Evolutionary conservation across 2,329 filamentous ascomycete species (phyloP).

Genomic region (Microsporum audouinii): DNA sequence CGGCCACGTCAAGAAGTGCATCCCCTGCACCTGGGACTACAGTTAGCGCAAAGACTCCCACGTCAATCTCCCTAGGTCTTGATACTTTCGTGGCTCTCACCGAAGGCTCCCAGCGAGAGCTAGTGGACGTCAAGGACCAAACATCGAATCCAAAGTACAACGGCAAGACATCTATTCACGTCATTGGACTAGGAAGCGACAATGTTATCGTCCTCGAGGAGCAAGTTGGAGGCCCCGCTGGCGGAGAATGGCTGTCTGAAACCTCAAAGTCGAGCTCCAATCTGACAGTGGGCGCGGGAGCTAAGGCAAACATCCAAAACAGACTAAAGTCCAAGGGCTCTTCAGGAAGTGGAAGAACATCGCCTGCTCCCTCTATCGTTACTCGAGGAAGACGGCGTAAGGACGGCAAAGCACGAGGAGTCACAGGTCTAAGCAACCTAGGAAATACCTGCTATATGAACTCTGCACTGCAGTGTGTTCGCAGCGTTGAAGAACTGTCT

Average conservation of each 20-base stretch:
- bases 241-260: slow-evolving; percentile 47
- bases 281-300: slow-evolving; percentile 40
- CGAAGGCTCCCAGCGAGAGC: slow-evolving; percentile 52
- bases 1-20: slow-evolving; percentile 33
- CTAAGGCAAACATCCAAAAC: slow-evolving; percentile 23
- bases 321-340: slow-evolving; percentile 29
- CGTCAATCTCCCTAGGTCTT: slow-evolving; percentile 49
- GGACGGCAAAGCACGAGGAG: slow-evolving; percentile 59
- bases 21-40: slow-evolving; percentile 35
- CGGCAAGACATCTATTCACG: slow-evolving; percentile 54
- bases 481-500: slow-evolving; percentile 84
- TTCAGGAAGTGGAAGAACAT: slow-evolving; percentile 52
- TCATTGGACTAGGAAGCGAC: slow-evolving; percentile 58
- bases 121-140: slow-evolving; percentile 54
- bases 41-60: slow-evolving; percentile 32
- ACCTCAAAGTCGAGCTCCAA: slow-evolving; percentile 33
- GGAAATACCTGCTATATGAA: slow-evolving; percentile 99
- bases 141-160: slow-evolving; percentile 68
- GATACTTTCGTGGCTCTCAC: slow-evolving; percentile 52
- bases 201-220: slow-evolving; percentile 79
- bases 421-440: slow-evolving; percentile 74
- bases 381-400: slow-evolving; percentile 62
- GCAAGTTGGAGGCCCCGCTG: slow-evolving; percentile 44
- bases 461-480: slow-evolving; percentile 85
- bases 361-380: slow-evolving; percentile 52